phyloP scores from a whole-genome alignment of 306 rosid genomes.

The Pterocarpus macrocarpus region DNA sequence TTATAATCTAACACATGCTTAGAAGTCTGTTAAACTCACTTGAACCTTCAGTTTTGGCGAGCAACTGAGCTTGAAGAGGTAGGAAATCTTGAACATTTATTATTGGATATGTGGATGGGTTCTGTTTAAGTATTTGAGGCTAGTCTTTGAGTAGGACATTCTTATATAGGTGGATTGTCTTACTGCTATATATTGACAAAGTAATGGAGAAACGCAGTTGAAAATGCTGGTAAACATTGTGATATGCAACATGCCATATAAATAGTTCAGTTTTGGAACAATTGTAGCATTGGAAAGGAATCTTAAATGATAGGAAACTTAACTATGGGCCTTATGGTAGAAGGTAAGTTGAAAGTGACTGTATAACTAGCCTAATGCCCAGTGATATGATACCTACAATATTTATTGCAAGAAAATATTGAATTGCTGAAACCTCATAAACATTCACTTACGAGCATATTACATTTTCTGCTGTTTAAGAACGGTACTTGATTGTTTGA shows the following conservation, averaged over 20 bases:
- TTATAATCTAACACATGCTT: not conserved
- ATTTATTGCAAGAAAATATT: not conserved
- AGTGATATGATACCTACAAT: conserved; percentile 28
- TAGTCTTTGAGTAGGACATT: not conserved
- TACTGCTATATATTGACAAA: conserved; percentile 19
- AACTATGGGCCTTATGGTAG: not conserved
- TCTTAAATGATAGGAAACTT: not conserved
- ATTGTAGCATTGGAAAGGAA: not conserved
- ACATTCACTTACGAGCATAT: not conserved
- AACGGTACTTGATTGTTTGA: conserved; percentile 32
- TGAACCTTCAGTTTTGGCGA: conserved; percentile 17
- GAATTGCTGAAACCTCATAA: not conserved
- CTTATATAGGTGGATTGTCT: conserved; percentile 31
- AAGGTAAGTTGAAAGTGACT: conserved; percentile 2
- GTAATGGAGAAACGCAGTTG: not conserved
- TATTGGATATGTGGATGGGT: conserved; percentile 16
- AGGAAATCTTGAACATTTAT: conserved; percentile 17
- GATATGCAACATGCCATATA: conserved; percentile 13
- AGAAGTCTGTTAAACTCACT: not conserved
- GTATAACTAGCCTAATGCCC: conserved; percentile 9
- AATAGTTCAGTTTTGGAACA: conserved; percentile 27
- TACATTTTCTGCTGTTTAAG: conserved; percentile 18
- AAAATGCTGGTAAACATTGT: conserved; percentile 1
- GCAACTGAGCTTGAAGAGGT: conserved; percentile 13
- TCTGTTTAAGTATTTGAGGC: not conserved